Evolutionary conservation across 2,329 filamentous ascomycete genomes (phyloP).

Genomic region (Diaporthe sp.): DNA sequence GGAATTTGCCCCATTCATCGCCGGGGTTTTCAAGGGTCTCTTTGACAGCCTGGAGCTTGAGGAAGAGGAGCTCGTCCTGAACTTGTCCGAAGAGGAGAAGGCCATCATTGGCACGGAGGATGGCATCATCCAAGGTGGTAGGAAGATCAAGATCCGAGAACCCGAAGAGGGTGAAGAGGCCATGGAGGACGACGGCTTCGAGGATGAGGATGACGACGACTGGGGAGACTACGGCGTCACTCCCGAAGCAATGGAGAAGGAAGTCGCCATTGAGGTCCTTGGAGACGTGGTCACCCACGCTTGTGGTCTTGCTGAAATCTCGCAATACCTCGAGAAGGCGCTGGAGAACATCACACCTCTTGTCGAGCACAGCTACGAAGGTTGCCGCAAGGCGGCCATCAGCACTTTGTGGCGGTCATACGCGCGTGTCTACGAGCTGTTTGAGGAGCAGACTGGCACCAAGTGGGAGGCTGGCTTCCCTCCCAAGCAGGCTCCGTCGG

Average conservation of each 20-base stretch:
- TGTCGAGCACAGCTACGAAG: conserved; percentile 91
- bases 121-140: conserved; percentile 83
- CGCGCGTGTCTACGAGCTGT: conserved; percentile 89
- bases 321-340: conserved; percentile 90
- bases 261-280: conserved; percentile 95
- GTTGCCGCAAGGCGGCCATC: conserved; percentile 91
- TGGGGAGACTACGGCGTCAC: conserved; percentile 91
- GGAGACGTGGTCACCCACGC: conserved; percentile 93
- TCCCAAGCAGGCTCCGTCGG: conserved; percentile 82
- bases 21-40: conserved; percentile 83
- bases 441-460: conserved; percentile 81
- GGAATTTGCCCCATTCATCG: conserved; percentile 83
- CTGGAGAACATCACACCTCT: conserved; percentile 86
- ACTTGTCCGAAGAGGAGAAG: conserved; percentile 80
- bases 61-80: conserved; percentile 86
- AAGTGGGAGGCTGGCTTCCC: conserved; percentile 95
- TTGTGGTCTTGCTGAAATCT: conserved; percentile 77
- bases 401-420: conserved; percentile 95
- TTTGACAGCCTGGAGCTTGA: conserved; percentile 89
- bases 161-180: conserved; percentile 70
- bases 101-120: conserved; percentile 76
- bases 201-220: conserved; percentile 79
- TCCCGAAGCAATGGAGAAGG: conserved; percentile 93
- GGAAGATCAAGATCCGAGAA: conserved; percentile 85
- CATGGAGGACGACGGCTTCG: conserved; percentile 68